Evolutionary conservation across 257 asterid genomes (phyloP), one percentile per base, ranked within the genome.

Genomic region (Knoxia roxburghii): DNA sequence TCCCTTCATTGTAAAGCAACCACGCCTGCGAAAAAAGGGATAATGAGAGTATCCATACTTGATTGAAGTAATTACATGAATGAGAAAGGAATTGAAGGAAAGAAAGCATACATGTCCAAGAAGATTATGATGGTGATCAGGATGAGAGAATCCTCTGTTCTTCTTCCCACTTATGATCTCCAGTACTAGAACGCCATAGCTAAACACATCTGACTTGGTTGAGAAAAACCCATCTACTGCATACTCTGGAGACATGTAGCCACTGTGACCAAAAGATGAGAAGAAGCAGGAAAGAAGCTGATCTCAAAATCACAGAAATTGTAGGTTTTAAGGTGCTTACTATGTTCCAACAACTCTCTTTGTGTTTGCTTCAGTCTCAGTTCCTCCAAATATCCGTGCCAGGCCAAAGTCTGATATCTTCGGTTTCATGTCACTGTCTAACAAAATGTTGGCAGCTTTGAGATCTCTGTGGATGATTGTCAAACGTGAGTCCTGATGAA

Each of bases 381-480:
- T 65, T 49, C 78, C 83, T 70, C 79, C 73, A 11, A 73, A 79
- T 35, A 76, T 75, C 68, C 75, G 80, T 26, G 87, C 89, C 56
- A 81, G 29, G 7, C 83, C 87, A 7, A 84, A 84, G 53, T 81
- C 87, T 68, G 87, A 79, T 70, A 84, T 77, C 58, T 81, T 81
- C 3, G 87, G 86, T 14, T 56, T 81, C 80, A 81, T 67, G 43
- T 83, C 77, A 0, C 6, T 26, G 39, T 83, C 89, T 65, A 83
- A 71, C 37, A 81, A 62, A 20, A 83, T 58, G 39, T 83, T 83
- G 75, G 77, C 70, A 9, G 81, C 83, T 55, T 83, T 83, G 7
- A 83, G 77, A 69, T 83, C 89, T 40, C 84, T 66, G 56, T 81
- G 89, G 48, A 84, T 77, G 15, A 84, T 79, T 67, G 78, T 76